phyloP scores from a whole-genome alignment of 2,329 filamentous ascomycete species.

The Stenocarpella maydis region DNA sequence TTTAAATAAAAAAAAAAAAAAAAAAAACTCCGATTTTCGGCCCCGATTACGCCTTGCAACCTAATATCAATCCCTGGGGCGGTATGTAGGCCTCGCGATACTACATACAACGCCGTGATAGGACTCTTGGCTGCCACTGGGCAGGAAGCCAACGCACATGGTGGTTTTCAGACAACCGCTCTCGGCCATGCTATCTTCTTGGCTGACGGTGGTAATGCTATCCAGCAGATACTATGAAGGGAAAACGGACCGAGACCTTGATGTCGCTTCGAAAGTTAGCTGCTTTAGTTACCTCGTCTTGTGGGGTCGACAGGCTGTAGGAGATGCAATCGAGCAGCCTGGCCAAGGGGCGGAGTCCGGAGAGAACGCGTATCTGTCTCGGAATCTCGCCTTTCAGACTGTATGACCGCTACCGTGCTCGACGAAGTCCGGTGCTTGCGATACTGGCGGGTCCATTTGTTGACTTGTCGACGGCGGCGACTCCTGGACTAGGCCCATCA shows the following conservation, averaged over 20 bases:
- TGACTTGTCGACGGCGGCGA: neutral
- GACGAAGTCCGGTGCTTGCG: neutral
- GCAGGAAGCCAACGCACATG: neutral
- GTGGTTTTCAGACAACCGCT: neutral
- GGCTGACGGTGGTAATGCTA: neutral
- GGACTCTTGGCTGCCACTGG: conserved; percentile 3
- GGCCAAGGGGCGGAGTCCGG: conserved; percentile 1
- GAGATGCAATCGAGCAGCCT: neutral
- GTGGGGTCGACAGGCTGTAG: neutral
- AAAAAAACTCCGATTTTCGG: conserved; percentile 10
- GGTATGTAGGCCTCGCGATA: neutral
- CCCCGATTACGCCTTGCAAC: neutral
- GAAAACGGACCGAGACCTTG: neutral
- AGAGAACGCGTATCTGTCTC: conserved; percentile 3
- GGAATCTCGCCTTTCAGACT: neutral
- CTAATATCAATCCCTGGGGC: neutral
- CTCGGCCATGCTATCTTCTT: neutral
- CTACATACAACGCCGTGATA: neutral
- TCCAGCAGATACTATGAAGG: neutral
- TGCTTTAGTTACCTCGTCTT: neutral
- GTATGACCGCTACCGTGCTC: neutral
- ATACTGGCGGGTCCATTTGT: neutral
- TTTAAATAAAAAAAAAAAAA: too few species aligned
- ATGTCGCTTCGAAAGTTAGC: neutral
- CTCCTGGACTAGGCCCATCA: neutral